These are phyloP conservation scores for Rasamsonia emersonii DNA, from an alignment of 2,329 filamentous ascomycete species.

Conservation along the genomic window DNA sequence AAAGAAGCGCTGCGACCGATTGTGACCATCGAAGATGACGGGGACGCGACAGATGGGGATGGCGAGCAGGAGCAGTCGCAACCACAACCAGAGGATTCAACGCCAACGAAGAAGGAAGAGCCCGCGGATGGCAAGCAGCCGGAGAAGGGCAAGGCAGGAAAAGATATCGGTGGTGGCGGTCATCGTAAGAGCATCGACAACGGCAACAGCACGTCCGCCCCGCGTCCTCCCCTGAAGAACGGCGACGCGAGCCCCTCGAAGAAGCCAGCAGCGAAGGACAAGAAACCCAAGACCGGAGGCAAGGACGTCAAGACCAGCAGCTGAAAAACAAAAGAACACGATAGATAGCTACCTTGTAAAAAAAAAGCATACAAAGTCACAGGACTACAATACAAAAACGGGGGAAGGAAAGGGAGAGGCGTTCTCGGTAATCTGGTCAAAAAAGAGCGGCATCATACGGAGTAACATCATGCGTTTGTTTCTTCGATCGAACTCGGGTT, in stretches of 20 bases:
- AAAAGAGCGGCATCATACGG: no score
- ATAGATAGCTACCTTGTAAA: no score
- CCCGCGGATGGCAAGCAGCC: constrained; percentile 8
- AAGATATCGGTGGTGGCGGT: constrained; percentile 14
- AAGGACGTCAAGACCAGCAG: no score
- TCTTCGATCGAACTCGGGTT: no score
- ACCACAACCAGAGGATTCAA: neutral
- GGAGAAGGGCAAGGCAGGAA: constrained; percentile 16
- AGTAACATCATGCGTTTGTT: no score
- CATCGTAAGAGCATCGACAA: no score
- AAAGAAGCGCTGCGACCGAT: constrained; percentile 45
- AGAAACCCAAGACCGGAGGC: constrained; percentile 7
- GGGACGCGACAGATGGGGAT: constrained; percentile 7
- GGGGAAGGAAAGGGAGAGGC: no score
- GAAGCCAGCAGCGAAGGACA: constrained; percentile 5
- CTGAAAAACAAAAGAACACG: neutral
- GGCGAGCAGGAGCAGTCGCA: constrained; percentile 7
- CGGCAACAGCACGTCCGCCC: neutral
- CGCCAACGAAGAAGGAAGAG: constrained; percentile 8
- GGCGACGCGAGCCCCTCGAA: neutral
- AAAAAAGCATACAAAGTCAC: no score
- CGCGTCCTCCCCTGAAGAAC: neutral
- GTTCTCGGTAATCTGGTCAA: no score
- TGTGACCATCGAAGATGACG: constrained; percentile 37
- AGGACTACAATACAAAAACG: no score